Conservation (phyloP, 768 basidiomycete genomes). For the Coprinellus micaceus region DNA sequence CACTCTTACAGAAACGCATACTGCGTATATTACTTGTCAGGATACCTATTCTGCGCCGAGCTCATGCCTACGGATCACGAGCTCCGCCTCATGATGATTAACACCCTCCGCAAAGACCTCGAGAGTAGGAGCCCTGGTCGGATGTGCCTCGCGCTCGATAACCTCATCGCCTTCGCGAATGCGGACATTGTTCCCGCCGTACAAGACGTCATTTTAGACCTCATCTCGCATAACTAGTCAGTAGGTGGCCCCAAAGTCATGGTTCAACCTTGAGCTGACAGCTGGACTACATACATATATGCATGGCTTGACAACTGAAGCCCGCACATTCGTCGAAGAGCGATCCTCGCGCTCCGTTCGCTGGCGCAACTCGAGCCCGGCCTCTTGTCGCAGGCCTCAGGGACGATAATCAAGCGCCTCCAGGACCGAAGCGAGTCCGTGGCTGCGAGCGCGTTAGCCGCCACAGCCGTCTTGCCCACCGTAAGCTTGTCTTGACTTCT, state of each 20-base stretch:
- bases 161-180: slow-evolving; percentile 56
- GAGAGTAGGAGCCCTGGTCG: slow-evolving; percentile 52
- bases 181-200: slow-evolving; percentile 76
- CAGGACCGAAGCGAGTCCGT: slow-evolving; percentile 43
- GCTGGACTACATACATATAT: not conserved
- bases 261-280: slow-evolving; percentile 3
- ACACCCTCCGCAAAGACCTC: slow-evolving; percentile 84
- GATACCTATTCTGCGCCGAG: slow-evolving; percentile 75
- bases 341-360: slow-evolving; percentile 54
- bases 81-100: slow-evolving; percentile 78
- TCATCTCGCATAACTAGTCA: slow-evolving; percentile 76
- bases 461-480: slow-evolving; percentile 17
- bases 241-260: slow-evolving; percentile 45
- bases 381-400: slow-evolving; percentile 40
- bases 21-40: slow-evolving; percentile 32
- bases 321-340: slow-evolving; percentile 54
- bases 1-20: too few species aligned
- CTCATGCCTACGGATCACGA: slow-evolving; percentile 69
- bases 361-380: slow-evolving; percentile 46
- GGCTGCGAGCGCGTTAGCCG: slow-evolving; percentile 41
- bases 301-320: slow-evolving; percentile 31
- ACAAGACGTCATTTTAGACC: slow-evolving; percentile 56
- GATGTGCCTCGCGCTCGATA: slow-evolving; percentile 71
- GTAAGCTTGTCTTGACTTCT: not conserved
- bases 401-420: slow-evolving; percentile 37